Percentiles rank a stretch among this genome's conserved stretches.
Conservation (phyloP, 1,139 yeast genomes). For the Waltiozyma sp. region DNA sequence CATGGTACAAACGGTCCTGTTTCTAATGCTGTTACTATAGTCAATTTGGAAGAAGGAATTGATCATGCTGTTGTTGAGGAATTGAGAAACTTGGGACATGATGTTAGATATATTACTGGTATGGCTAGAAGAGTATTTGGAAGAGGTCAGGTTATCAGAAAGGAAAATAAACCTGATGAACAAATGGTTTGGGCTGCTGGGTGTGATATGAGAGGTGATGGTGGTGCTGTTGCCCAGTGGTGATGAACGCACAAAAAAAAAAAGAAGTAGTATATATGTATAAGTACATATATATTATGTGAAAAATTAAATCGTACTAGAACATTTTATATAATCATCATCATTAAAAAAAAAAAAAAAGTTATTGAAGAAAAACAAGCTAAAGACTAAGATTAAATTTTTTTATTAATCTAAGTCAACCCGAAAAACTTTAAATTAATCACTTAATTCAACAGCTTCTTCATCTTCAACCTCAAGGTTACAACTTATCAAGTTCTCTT, state of each 20-base stretch:
- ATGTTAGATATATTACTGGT: slow-evolving; percentile 35
- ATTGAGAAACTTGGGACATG: slow-evolving; percentile 48
- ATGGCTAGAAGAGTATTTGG: slow-evolving; percentile 42
- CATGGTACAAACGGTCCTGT: slow-evolving; percentile 62
- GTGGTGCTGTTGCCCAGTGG: slow-evolving; percentile 51
- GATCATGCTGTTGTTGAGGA: slow-evolving; percentile 29
- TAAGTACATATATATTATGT: too few relatives aligned
- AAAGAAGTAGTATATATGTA: too few relatives aligned
- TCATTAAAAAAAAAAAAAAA: too few relatives aligned
- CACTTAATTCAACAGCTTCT: too few relatives aligned
- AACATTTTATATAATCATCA: too few relatives aligned
- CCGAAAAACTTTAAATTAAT: too few relatives aligned
- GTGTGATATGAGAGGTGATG: slow-evolving; percentile 73
- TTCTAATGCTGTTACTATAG: slow-evolving; percentile 44
- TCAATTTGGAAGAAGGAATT: slow-evolving; percentile 60
- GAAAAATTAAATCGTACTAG: too few relatives aligned
- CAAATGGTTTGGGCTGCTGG: slow-evolving; percentile 54
- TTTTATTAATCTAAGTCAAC: too few relatives aligned
- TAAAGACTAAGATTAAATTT: too few relatives aligned
- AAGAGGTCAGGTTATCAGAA: slow-evolving; percentile 64
- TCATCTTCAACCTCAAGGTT: too few relatives aligned
- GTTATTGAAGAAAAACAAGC: too few relatives aligned
- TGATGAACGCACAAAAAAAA: neutral
- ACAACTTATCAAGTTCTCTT: too few relatives aligned
- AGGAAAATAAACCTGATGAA: slow-evolving; percentile 22